Evolutionary conservation across 768 basidiomycete genomes (phyloP), one percentile per base, ranked within the genome.

Genomic region (Pseudohyphozyma bogoriensis): DNA sequence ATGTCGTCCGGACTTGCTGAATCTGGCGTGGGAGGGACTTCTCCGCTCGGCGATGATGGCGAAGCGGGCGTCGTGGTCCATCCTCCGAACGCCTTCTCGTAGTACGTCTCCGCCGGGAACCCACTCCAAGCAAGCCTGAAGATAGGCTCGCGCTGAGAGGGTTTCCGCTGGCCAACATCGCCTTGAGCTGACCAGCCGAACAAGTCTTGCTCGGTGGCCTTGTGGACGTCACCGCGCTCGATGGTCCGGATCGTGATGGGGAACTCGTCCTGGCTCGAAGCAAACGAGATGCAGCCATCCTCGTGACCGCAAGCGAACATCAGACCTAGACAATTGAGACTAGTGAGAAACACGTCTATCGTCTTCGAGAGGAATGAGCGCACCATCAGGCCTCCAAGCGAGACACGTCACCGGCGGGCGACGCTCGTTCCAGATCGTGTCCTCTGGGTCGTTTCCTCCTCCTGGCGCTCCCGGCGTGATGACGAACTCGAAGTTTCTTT

Each of bases 61-160:
- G 6, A 78, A 69, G 2, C 82, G 26, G 49, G 28, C 26, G 56
- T 10, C 0, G 55, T 54, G 11, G n/a, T 32, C 10, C 56, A 4
- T 1, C 50, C 55, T 18, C 46, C 28, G 1, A 45, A 13, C 7
- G 47, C 42, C 31, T 42, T 47, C 26, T 46, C 51, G 32, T 56
- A 32, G 33, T 51, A 59, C 5, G 72, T 47, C 44, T 70, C 81
- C 68, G 84, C 83, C 0, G 83, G 76, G 72, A 85, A 89, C 1
- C 81, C 80, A 58, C 85, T 86, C 90, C 89, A 95, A 1, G 85
- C 77, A 8, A 92, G 76, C 71, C 87, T 90, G 78, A 86, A 89
- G 36, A 95, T 81, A 6, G 90, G 87, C 68, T 91, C 89, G 66
- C 83, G 71, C 26, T 73, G 69, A 12, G 68, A 35, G 22, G 63